Evolutionary conservation across 371 early-diverging fungal species (phyloP).

Genomic region (Mucor piriformis): DNA sequence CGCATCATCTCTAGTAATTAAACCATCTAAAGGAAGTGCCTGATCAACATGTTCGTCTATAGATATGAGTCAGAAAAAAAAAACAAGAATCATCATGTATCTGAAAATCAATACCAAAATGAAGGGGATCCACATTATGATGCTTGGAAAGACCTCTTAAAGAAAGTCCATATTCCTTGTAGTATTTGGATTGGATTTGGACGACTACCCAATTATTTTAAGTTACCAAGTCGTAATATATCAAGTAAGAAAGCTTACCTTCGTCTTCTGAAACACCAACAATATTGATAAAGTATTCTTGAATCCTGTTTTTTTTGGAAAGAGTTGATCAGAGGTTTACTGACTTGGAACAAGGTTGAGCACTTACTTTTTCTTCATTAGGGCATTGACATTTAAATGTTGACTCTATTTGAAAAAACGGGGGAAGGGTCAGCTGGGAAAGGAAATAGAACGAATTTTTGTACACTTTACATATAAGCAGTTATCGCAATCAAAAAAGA

Average conservation of each 20-base stretch:
- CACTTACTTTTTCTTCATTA: conserved; percentile 67
- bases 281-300: conserved; percentile 47
- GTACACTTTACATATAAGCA: conserved; percentile 65
- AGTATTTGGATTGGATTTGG: conserved; percentile 61
- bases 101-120: conserved; percentile 57
- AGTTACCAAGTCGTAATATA: neutral
- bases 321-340: no score
- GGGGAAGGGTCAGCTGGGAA: neutral
- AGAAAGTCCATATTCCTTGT: conserved; percentile 76
- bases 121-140: conserved; percentile 66
- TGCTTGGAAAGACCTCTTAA: conserved; percentile 75
- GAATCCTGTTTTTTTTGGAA: no score
- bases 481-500: conserved; percentile 88
- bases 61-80: neutral
- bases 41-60: conserved; percentile 74
- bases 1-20: conserved; percentile 63
- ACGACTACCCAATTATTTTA: conserved; percentile 28
- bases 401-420: conserved; percentile 31
- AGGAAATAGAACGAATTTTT: neutral
- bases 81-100: no score
- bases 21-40: conserved; percentile 68
- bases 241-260: conserved; percentile 22
- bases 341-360: no score
- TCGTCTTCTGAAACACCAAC: conserved; percentile 56
- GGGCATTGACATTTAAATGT: conserved; percentile 54